Base-by-base conservation (phyloP, 2,329 filamentous ascomycete species). In the Cordyceps farinosa region DNA sequence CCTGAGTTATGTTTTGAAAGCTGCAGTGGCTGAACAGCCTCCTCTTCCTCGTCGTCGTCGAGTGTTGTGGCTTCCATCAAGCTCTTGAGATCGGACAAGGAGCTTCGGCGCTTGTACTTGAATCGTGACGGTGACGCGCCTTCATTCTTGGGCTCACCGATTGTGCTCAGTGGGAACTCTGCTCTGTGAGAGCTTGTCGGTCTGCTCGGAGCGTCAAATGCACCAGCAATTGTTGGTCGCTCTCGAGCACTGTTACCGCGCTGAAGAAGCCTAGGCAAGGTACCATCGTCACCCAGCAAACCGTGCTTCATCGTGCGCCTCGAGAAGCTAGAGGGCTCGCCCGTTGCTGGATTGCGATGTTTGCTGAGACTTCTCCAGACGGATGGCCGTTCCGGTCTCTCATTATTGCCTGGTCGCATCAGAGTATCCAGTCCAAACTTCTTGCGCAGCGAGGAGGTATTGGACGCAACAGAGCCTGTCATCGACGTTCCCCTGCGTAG, bases 361-460 rank as follows among this genome's bases (percentile, higher is more conserved):
- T 96, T 97, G 80, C 92, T 96, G 67, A 97, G 78, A n/a, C 87
- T 93, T 62, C 92, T 87, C 87, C 92, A 92, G 29, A 97, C 87
- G 0, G 91, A 94, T 48, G 87, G 82, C 44, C 91, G 86, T 67
- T 91, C 90, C 50, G 86, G 79, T 45, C 86, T 84, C 29, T 82
- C 84, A 73, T 89, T 94, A 78, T 90, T 92, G 70, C 90, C 92
- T 69, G 95, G 90, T 62, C 91, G 85, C 45, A 91, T 82, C 36
- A 96, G 76, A 3, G 81, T 87, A 63, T 92, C 87, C 65, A 96
- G 88, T 1, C 92, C 92, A 72, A 97, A 92, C 67, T 92, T 91
- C 71, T 88, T 89, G 53, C 92, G 84, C 34, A 97, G 81, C 0
- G 92, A 97, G 6, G 93, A 96, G 2, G 89, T 87, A 69, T 96